phyloP scores from a whole-genome alignment of 495 filamentous ascomycete genomes.

The Aspergillus conjunctus region DNA sequence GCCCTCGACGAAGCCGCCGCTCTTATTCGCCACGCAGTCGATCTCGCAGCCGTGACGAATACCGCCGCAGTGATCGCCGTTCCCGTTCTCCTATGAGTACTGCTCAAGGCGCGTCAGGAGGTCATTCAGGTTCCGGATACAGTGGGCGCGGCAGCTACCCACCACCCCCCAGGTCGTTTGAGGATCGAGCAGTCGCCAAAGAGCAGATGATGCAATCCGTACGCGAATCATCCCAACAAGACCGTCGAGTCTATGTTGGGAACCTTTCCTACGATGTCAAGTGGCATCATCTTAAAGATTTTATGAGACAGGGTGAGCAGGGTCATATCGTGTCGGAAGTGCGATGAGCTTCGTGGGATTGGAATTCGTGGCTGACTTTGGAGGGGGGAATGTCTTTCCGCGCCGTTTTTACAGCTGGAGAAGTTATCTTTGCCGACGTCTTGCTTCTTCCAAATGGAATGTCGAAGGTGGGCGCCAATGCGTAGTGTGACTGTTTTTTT shows the following conservation, averaged over 20 bases:
- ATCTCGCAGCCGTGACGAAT: conserved; percentile 87
- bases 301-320: conserved; percentile 96
- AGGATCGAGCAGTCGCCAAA: conserved; percentile 82
- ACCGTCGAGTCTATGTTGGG: conserved; percentile 98
- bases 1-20: conserved; percentile 71
- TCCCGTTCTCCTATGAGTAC: conserved; percentile 86
- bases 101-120: conserved; percentile 68
- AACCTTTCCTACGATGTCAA: conserved; percentile 99
- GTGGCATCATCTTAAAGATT: conserved; percentile 99
- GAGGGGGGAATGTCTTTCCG: conserved; percentile 27
- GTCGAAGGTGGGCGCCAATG: conserved; percentile 99
- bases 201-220: conserved; percentile 95
- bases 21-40: conserved; percentile 93
- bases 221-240: conserved; percentile 92
- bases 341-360: conserved; percentile 26
- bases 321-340: conserved; percentile 33
- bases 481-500: conserved; percentile 80
- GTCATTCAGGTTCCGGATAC: conserved; percentile 62
- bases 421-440: conserved; percentile 99
- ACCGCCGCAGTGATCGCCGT: conserved; percentile 77
- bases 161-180: conserved; percentile 69
- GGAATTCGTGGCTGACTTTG: conserved; percentile 37
- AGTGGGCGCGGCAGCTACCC: conserved; percentile 60
- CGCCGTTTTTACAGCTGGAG: conserved; percentile 71
- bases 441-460: conserved; percentile 99